Evolutionary conservation across 306 rosid genomes (phyloP).

Genomic region (Rosa multiflora): DNA sequence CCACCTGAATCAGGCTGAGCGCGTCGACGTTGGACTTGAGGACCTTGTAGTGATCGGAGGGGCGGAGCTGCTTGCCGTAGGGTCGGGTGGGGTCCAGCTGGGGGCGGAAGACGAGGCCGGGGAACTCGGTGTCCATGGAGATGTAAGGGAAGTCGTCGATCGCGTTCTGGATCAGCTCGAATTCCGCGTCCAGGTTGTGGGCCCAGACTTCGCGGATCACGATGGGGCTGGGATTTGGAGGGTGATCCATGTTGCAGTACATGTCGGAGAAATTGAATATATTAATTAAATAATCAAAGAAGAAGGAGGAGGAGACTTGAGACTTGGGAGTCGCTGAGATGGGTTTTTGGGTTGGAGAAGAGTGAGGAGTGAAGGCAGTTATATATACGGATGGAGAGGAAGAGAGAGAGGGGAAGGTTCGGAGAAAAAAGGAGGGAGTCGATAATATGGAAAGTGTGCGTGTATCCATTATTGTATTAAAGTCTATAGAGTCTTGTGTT

Average conservation of each 20-base stretch:
- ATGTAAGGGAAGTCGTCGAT: constrained; percentile 50
- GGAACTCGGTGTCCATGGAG: constrained; percentile 84
- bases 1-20: constrained; percentile 70
- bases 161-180: constrained; percentile 30
- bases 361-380: background rate
- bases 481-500: background rate
- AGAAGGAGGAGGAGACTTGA: background rate
- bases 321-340: background rate
- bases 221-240: constrained; percentile 27
- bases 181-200: constrained; percentile 48
- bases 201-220: constrained; percentile 69
- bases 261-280: constrained; percentile 10
- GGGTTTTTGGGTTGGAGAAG: background rate
- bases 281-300: constrained; percentile 14
- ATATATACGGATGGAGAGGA: background rate
- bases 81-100: constrained; percentile 16
- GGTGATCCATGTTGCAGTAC: constrained; percentile 22
- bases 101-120: constrained; percentile 51
- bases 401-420: background rate
- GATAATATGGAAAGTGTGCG: background rate
- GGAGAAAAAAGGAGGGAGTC: background rate
- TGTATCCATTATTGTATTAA: background rate
- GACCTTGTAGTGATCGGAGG: constrained; percentile 53
- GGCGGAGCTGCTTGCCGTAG: constrained; percentile 23
- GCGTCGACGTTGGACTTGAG: constrained; percentile 77